Base-by-base conservation (phyloP, 176 grass and related monocot genomes). In the Avena atlantica region DNA sequence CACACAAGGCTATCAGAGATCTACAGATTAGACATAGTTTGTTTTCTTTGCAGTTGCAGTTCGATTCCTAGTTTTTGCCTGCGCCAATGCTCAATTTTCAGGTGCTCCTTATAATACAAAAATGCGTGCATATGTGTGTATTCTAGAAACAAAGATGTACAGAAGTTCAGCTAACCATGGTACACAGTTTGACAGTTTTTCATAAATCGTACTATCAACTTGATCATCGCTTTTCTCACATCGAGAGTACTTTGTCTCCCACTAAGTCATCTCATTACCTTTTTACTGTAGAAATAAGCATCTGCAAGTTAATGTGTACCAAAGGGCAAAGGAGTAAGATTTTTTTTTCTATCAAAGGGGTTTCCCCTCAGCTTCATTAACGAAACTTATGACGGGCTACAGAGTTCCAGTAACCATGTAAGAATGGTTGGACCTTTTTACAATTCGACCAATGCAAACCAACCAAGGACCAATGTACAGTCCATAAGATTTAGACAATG, bases 131-230 rank as follows among this genome's bases (percentile, higher is more conserved):
- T 15, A 66, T 0, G 25, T 31, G 23, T 27, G 63, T 66, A 29
- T 66, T 66, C 63, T 25, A 66, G 25, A 67, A 67, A 34, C 64
- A 67, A 34, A 36, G 29, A 67, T 29, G 6, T 15, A 16, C 16
- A 6, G 0, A 17, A 36, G 5, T 67, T 15, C n/a, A 14, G 8
- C 12, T 15, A 44, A 68, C 9, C 27, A 76, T 49, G 25, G 12
- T 29, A 64, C 12, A 50, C 23, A 24, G 21, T 75, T 34, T 10
- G 15, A 24, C 29, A 50, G 37, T 21, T 29, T 72, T 70, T 62
- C 64, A 71, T 3, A 70, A 84, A 73, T 60, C 15, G 78, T 20
- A 83, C 16, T 50, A 45, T 72, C 45, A 63, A 42, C 20, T 64
- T 57, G 17, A 57, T 20, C 55, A 19, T 20, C 55, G 2, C 17